A percentile compares a stretch with the other conserved stretches of the same genome.
Conservation (phyloP, 1,139 yeast species). For the Nakaseomyces uthaithaninus region DNA sequence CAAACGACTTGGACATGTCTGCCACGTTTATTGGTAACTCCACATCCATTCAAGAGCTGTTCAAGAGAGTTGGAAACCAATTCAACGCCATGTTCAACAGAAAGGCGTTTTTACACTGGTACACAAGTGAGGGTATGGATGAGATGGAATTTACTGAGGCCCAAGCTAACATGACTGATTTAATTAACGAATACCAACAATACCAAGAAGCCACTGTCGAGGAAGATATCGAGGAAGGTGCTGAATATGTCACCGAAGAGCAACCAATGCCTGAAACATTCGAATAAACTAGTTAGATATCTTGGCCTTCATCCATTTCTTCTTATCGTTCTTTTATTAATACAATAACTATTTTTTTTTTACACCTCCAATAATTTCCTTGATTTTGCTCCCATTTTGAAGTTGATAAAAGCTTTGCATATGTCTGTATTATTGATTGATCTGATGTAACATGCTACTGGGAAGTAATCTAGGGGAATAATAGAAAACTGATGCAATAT, state of each 20-base stretch:
- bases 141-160: conserved; percentile 91
- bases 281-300: no score
- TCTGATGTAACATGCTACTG: no score
- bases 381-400: no score
- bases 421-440: no score
- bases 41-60: conserved; percentile 83
- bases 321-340: no score
- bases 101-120: conserved; percentile 95
- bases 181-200: conserved; percentile 85
- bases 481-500: no score
- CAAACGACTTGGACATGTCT: conserved; percentile 76
- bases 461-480: no score
- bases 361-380: no score
- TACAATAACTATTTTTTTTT: no score
- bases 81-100: conserved; percentile 88
- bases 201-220: conserved; percentile 78
- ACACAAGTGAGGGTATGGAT: conserved; percentile 92
- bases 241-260: conserved; percentile 50
- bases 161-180: conserved; percentile 69
- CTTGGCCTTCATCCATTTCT: no score
- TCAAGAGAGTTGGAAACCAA: conserved; percentile 83
- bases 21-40: conserved; percentile 92
- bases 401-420: no score
- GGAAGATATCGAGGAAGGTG: conserved; percentile 63
- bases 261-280: conserved; percentile 30